Evolutionary conservation across 495 filamentous ascomycete species (phyloP), one percentile per base, ranked within the genome.

Genomic region (Tetracladium marchalianum): DNA sequence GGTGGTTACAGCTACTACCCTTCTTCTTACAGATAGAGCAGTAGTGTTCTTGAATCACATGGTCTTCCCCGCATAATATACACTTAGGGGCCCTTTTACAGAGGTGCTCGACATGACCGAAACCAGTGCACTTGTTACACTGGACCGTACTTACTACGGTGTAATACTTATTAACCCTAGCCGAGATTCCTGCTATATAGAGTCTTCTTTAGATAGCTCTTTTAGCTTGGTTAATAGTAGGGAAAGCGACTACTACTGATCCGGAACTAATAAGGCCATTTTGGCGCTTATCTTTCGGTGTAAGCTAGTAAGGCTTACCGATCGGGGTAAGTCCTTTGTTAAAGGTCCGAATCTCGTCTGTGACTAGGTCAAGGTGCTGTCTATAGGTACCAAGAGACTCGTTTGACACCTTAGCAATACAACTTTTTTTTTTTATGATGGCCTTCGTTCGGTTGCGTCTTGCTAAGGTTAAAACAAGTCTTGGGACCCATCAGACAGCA

Each of bases 401-500:
- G n/a, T n/a, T n/a, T n/a, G n/a, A n/a, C n/a, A n/a, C n/a, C n/a
- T n/a, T n/a, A n/a, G n/a, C n/a, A n/a, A n/a, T n/a, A n/a, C n/a
- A n/a, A n/a, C n/a, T n/a, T n/a, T n/a, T n/a, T n/a, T n/a, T n/a
- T n/a, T n/a, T n/a, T 70, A 18, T 61, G 66, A 4, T 57, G 66
- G 10, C n/a, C n/a, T n/a, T n/a, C n/a, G n/a, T n/a, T n/a, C n/a
- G n/a, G n/a, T n/a, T n/a, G n/a, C n/a, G n/a, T n/a, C n/a, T n/a
- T n/a, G n/a, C n/a, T n/a, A n/a, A n/a, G n/a, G n/a, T n/a, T n/a
- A n/a, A n/a, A n/a, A n/a, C n/a, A n/a, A n/a, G n/a, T n/a, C n/a
- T n/a, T n/a, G n/a, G n/a, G n/a, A n/a, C n/a, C 80, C 86, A 43
- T 89, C 85, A n/a, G 11, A 85, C 82, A 1, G 92, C 85, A 51